These are phyloP conservation scores for Pyronema domesticum DNA, from an alignment of 495 filamentous ascomycete species.

Conservation along the genomic window DNA sequence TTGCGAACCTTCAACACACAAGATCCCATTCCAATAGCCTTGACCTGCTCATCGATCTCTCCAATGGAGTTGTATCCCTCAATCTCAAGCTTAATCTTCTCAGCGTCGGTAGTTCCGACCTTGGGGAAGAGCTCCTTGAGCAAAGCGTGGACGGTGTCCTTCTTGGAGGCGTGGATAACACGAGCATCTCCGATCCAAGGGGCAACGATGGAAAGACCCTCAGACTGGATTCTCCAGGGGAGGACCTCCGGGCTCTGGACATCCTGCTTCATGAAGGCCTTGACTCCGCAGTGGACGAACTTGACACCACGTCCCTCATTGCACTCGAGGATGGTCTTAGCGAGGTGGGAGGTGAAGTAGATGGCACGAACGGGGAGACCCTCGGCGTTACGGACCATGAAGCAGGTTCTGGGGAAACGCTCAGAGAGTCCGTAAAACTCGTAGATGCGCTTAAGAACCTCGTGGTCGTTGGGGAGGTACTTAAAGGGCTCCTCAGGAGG, in stretches of 20 bases:
- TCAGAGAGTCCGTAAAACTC: conserved; percentile 65
- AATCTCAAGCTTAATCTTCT: conserved; percentile 41
- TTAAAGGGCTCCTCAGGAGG: conserved; percentile 78
- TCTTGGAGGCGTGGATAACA: conserved; percentile 52
- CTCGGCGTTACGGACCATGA: conserved; percentile 83
- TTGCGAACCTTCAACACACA: conserved; percentile 64
- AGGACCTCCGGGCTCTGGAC: conserved; percentile 67
- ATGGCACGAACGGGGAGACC: conserved; percentile 72
- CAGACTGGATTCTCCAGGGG: conserved; percentile 85
- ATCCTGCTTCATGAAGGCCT: conserved; percentile 97
- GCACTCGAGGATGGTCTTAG: conserved; percentile 56
- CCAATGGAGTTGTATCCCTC: conserved; percentile 30
- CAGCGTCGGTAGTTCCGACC: conserved; percentile 72
- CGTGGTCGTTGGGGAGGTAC: conserved; percentile 54
- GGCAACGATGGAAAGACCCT: conserved; percentile 73
- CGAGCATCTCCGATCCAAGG: conserved; percentile 68
- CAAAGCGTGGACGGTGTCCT: conserved; percentile 56
- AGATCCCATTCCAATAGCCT: conserved; percentile 71
- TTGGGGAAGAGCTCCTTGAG: conserved; percentile 93
- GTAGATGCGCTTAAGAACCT: conserved; percentile 54
- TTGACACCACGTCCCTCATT: conserved; percentile 84
- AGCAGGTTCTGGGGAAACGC: conserved; percentile 73
- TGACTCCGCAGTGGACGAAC: conserved; percentile 90
- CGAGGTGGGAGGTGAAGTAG: conserved; percentile 82
- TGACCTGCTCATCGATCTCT: conserved; percentile 73